Percentiles rank a stretch among this genome's conserved stretches.
phyloP scores from a whole-genome alignment of 305 asterid genomes.

The Ruellia speciosa region DNA sequence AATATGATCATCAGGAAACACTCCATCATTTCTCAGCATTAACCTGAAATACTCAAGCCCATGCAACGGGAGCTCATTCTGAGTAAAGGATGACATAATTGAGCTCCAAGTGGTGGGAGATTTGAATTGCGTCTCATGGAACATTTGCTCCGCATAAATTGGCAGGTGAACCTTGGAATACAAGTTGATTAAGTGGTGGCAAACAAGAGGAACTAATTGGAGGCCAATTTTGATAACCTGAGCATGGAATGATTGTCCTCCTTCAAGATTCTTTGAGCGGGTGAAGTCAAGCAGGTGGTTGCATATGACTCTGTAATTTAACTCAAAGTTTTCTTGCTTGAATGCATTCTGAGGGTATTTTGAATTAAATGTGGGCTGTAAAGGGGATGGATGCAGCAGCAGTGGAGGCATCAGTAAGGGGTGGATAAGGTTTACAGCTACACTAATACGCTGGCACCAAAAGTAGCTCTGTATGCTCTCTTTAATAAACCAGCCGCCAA shows the following conservation, averaged over 20 bases:
- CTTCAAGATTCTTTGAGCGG: conserved; percentile 26
- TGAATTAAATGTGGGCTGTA: neutral
- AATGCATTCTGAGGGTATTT: conserved; percentile 19
- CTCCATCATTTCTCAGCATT: conserved; percentile 26
- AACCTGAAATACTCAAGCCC: conserved; percentile 33
- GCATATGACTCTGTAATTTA: conserved; percentile 37
- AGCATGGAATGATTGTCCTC: conserved; percentile 42
- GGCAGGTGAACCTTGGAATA: conserved; percentile 49
- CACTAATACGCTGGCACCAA: no score
- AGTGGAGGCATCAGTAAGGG: neutral
- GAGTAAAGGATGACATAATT: conserved; percentile 41
- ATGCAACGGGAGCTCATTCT: conserved; percentile 43
- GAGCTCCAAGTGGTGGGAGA: conserved; percentile 69
- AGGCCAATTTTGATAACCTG: conserved; percentile 41
- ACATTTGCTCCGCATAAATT: conserved; percentile 30
- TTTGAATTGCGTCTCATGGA: conserved; percentile 38
- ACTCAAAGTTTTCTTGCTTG: conserved; percentile 28
- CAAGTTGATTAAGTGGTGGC: conserved; percentile 54
- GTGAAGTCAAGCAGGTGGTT: conserved; percentile 33
- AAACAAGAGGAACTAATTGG: conserved; percentile 38
- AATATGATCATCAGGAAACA: conserved; percentile 34
- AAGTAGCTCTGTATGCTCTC: no score
- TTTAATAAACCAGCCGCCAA: no score
- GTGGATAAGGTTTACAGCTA: no score
- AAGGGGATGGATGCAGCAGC: conserved; percentile 5